Percentiles rank a stretch among this genome's conserved stretches.
phyloP scores from a whole-genome alignment of 129 eudicot species.

The Smallanthus sonchifolius region DNA sequence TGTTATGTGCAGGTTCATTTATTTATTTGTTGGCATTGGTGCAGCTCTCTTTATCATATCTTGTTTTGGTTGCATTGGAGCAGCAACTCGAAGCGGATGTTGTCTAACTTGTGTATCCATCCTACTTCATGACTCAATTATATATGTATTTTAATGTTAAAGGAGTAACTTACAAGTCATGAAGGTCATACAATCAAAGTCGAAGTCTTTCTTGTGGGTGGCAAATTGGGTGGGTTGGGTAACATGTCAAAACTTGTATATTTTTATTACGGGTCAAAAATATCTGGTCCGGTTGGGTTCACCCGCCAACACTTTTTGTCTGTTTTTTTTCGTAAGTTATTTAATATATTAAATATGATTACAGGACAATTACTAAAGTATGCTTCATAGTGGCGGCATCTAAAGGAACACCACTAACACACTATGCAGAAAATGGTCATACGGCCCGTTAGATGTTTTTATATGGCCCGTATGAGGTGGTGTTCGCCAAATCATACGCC shows the following conservation, averaged over 20 bases:
- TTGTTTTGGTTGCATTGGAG: slow-evolving; percentile 88
- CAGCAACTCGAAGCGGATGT: slow-evolving; percentile 78
- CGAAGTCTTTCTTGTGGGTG: background rate
- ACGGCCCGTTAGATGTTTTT: too few species aligned
- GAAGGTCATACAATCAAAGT: background rate
- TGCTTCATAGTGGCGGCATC: background rate
- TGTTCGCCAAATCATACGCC: too few species aligned
- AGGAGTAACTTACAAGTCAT: background rate
- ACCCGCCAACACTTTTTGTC: background rate
- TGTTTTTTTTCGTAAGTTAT: too few species aligned
- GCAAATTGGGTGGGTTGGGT: background rate
- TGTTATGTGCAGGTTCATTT: slow-evolving; percentile 71
- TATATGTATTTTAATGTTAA: background rate
- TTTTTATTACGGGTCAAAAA: too few species aligned
- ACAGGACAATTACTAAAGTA: background rate
- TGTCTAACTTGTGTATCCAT: slow-evolving; percentile 94
- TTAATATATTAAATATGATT: too few species aligned
- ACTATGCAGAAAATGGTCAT: too few species aligned
- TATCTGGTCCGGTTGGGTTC: background rate
- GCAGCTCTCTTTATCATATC: slow-evolving; percentile 60
- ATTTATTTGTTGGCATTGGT: slow-evolving; percentile 70
- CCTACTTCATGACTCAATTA: slow-evolving; percentile 29
- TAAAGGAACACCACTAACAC: too few species aligned
- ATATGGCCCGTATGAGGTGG: too few species aligned
- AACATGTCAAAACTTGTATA: background rate